Base-by-base conservation (phyloP, 2,329 filamentous ascomycete genomes). In the Diaporthe caulivora region DNA sequence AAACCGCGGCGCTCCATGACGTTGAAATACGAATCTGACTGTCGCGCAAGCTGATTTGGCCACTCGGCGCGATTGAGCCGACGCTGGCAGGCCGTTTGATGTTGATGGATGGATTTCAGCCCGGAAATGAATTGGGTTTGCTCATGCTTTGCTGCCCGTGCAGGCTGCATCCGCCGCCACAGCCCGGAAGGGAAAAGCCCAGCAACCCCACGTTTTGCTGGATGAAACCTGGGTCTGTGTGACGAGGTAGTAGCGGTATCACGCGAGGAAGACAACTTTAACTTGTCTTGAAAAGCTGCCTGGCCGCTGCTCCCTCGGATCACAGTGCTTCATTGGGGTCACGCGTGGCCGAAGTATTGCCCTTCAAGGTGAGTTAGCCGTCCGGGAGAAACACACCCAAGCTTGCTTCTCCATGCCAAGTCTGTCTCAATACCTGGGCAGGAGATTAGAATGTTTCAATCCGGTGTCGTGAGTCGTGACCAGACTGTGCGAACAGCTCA, bases 371-470 rank as follows among this genome's bases (percentile, higher is more conserved):
- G 42, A 29, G 6, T 17, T 37, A 24, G 60, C 17, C 58, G 24
- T 26, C 44, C 26, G 44, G 18, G 18, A 21, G 21, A 67, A 40
- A 21, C 21, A 53, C 47, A 21, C 13, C 13, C 31, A 53, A 29
- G 62, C 31, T 40, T 47, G 31, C 62, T 67, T 53, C 31, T 67
- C 47, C 26, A 40, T 40, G 62, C 62, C 62, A 67, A 53, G 62
- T 53, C 47, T n/a, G 47, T 40, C 53, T 40, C 62, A 29, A 53
- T 67, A 26, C n/a, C 62, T 67, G 62, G 47, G 44, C 62, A 67
- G 47, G 62, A 67, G 62, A 67, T 67, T 21, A 67, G 13, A 21
- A 67, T 67, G 62, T 67, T 67, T 67, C 62, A 67, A 67, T 67
- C 47, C 15, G 29, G 62, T 40, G 29, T 65, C 29, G 60, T 65